Percentiles rank a stretch among this genome's conserved stretches.
Conservation (phyloP, 1,139 yeast species). For the Candida tunisiensis region DNA sequence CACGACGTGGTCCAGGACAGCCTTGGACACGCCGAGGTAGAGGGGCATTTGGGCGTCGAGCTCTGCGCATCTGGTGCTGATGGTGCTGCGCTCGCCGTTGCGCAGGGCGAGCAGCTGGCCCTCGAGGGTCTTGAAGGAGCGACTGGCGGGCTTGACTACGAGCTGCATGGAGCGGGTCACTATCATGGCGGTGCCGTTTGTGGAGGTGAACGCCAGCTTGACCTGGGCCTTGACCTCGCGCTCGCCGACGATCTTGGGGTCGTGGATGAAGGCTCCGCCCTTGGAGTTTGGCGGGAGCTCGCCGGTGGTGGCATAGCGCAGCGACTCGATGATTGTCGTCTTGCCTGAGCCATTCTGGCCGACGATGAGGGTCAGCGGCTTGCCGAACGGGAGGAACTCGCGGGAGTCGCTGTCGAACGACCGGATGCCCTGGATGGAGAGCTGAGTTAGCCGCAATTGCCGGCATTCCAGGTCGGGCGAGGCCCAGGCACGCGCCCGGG, state of each 20-base stretch:
- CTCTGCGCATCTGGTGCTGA: slow-evolving; percentile 75
- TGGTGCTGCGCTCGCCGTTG: slow-evolving; percentile 44
- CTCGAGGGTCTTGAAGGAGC: slow-evolving; percentile 79
- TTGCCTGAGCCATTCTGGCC: slow-evolving; percentile 99
- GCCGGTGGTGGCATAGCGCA: slow-evolving; percentile 90
- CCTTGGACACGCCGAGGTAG: slow-evolving; percentile 73
- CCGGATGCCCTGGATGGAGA: slow-evolving; percentile 79
- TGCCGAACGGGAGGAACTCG: slow-evolving; percentile 80
- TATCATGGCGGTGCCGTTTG: slow-evolving; percentile 64
- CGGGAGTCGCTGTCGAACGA: slow-evolving; percentile 73
- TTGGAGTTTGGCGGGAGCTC: slow-evolving; percentile 90
- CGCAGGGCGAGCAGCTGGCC: slow-evolving; percentile 64
- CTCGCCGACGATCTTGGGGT: slow-evolving; percentile 60
- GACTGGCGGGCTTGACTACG: slow-evolving; percentile 38
- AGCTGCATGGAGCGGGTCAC: slow-evolving; percentile 76
- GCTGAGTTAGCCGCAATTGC: too few relatives aligned
- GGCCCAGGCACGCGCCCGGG: too few relatives aligned
- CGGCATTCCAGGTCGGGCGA: too few relatives aligned
- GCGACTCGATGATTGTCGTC: slow-evolving; percentile 89
- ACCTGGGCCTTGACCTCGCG: slow-evolving; percentile 79
- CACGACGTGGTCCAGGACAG: slow-evolving; percentile 80
- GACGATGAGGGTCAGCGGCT: slow-evolving; percentile 82
- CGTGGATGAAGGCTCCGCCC: slow-evolving; percentile 94
- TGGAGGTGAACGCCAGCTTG: slow-evolving; percentile 66
- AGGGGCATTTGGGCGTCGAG: slow-evolving; percentile 69